phyloP scores from a whole-genome alignment of 306 rosid species.

The Begonia peltatifolia region DNA sequence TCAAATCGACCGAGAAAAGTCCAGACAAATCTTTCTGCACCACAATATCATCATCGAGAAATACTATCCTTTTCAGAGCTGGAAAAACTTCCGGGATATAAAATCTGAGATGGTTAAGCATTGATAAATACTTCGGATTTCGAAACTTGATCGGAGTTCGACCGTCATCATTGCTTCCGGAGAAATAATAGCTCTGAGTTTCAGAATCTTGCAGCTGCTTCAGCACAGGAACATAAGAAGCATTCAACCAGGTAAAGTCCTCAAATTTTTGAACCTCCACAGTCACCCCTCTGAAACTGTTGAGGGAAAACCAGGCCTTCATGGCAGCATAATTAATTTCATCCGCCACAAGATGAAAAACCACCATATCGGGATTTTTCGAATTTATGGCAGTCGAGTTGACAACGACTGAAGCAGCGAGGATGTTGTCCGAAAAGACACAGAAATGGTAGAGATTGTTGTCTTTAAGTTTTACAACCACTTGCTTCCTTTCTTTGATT shows the following conservation, averaged over 20 bases:
- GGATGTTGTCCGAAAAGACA: slow-evolving; percentile 55
- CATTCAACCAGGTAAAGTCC: slow-evolving; percentile 57
- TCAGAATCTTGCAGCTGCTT: slow-evolving; percentile 74
- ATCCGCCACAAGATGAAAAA: slow-evolving; percentile 61
- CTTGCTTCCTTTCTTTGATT: slow-evolving; percentile 27
- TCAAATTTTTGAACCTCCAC: slow-evolving; percentile 64
- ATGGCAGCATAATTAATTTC: slow-evolving; percentile 53
- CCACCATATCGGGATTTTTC: slow-evolving; percentile 35
- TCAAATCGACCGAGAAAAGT: slow-evolving; percentile 52
- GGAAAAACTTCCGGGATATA: slow-evolving; percentile 73
- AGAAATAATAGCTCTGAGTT: slow-evolving; percentile 58
- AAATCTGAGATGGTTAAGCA: slow-evolving; percentile 66
- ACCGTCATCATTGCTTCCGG: slow-evolving; percentile 39
- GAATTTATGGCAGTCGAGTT: slow-evolving; percentile 57
- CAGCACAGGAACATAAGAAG: slow-evolving; percentile 72
- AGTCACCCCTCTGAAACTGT: slow-evolving; percentile 39
- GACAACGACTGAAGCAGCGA: slow-evolving; percentile 65
- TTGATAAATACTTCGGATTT: slow-evolving; percentile 61
- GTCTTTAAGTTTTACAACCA: slow-evolving; percentile 39
- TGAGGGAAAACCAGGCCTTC: slow-evolving; percentile 68
- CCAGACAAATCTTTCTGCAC: slow-evolving; percentile 60
- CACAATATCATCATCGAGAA: slow-evolving; percentile 60
- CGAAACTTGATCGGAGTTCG: slow-evolving; percentile 64
- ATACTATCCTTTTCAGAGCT: slow-evolving; percentile 44
- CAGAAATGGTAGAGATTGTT: slow-evolving; percentile 46